A percentile compares a stretch with the other conserved stretches of the same genome.
These are phyloP conservation scores for Scedosporium boydii DNA, from an alignment of 2,329 filamentous ascomycete genomes.

Conservation along the genomic window DNA sequence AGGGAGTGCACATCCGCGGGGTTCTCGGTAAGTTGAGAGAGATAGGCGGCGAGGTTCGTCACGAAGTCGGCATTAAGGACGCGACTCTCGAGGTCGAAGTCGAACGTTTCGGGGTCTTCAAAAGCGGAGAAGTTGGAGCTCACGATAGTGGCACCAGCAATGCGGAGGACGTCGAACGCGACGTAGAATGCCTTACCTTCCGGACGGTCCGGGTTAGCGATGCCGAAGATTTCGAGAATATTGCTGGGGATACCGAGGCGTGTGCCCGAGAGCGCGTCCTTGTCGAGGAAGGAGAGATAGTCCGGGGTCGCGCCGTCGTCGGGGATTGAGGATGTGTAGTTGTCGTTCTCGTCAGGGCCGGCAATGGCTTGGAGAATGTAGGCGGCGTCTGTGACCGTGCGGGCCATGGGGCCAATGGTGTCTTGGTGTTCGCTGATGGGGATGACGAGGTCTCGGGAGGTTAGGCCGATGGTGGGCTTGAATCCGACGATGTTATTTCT, in stretches of 20 bases:
- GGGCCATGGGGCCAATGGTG: slow-evolving; percentile 54
- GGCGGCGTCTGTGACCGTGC: slow-evolving; percentile 56
- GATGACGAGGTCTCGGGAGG: slow-evolving; percentile 52
- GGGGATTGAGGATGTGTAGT: slow-evolving; percentile 55
- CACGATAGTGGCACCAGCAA: slow-evolving; percentile 50
- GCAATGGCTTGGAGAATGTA: slow-evolving; percentile 54
- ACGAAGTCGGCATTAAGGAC: slow-evolving; percentile 53
- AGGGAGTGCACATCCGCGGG: slow-evolving; percentile 44
- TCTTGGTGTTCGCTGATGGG: slow-evolving; percentile 58
- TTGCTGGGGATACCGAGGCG: slow-evolving; percentile 56
- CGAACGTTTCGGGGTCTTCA: slow-evolving; percentile 18
- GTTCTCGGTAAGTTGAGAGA: slow-evolving; percentile 46
- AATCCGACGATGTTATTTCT: slow-evolving; percentile 57
- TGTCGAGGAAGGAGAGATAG: slow-evolving; percentile 48
- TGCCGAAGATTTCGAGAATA: slow-evolving; percentile 29
- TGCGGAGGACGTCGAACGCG: slow-evolving; percentile 37
- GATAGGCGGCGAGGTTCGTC: slow-evolving; percentile 44
- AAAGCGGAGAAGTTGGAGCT: slow-evolving; percentile 37
- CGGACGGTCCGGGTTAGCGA: slow-evolving; percentile 8
- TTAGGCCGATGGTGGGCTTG: slow-evolving; percentile 59
- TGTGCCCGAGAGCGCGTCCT: slow-evolving; percentile 41
- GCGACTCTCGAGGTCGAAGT: background rate
- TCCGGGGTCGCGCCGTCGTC: slow-evolving; percentile 34
- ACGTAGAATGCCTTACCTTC: slow-evolving; percentile 40
- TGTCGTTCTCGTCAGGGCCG: slow-evolving; percentile 50